Conservation (phyloP, 176 grass and related monocot species). For the Aegilops bicornis region DNA sequence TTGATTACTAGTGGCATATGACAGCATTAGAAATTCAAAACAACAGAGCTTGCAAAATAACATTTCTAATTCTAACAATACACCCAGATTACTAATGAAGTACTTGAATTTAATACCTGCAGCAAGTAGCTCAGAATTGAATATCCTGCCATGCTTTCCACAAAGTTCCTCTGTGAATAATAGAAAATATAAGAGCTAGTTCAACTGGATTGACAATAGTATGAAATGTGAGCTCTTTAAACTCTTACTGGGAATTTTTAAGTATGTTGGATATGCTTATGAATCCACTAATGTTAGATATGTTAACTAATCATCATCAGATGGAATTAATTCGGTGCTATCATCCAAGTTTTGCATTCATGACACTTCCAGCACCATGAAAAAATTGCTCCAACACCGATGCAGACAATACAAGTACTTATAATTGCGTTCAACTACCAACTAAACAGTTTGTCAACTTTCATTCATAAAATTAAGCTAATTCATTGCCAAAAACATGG, state of each 20-base stretch:
- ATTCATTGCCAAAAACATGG: not conserved
- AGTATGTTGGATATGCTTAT: not conserved
- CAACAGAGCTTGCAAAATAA: not conserved
- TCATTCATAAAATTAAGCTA: not conserved
- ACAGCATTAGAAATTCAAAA: not conserved
- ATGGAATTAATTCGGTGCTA: not conserved
- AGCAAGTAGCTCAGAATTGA: slow-evolving; percentile 91
- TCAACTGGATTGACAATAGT: not conserved
- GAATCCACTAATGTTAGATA: not conserved
- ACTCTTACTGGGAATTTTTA: slow-evolving; percentile 1
- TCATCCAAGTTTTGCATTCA: not conserved
- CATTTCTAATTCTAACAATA: not conserved
- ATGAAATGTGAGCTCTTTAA: slow-evolving; percentile 12
- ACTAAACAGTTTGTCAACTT: not conserved
- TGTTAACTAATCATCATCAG: not conserved
- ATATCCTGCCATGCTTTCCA: slow-evolving; percentile 99
- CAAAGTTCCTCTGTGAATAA: slow-evolving; percentile 90
- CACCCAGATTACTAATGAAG: not conserved
- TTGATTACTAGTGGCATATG: not conserved
- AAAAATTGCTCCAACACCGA: not conserved
- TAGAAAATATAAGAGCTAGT: slow-evolving; percentile 22
- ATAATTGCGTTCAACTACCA: not conserved
- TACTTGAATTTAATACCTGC: slow-evolving; percentile 59
- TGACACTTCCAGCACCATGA: not conserved
- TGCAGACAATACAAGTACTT: not conserved